Conservation (phyloP, 176 grass and related monocot species). For the Ensete ventricosum region DNA sequence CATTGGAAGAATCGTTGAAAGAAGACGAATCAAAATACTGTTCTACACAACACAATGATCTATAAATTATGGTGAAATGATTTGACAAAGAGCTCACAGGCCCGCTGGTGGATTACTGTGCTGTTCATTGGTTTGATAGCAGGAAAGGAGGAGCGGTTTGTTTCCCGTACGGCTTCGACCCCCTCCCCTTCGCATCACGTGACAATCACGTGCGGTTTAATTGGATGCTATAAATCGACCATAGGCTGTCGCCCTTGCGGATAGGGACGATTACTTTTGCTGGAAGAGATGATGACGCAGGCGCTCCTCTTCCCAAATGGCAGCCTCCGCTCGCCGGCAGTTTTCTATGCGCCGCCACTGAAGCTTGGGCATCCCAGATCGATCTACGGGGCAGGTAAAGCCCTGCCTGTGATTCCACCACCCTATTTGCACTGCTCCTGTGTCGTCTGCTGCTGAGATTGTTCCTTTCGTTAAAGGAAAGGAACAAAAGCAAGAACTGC, state of each 20-base stretch:
- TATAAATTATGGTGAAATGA: not conserved
- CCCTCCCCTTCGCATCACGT: not conserved
- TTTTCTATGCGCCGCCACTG: not conserved
- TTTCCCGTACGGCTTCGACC: too few relatives aligned
- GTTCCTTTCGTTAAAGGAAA: too few relatives aligned
- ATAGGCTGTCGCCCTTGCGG: not conserved
- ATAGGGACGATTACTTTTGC: not conserved
- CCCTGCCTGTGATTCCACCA: not conserved
- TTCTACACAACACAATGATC: not conserved
- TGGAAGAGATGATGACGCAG: not conserved
- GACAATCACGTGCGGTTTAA: not conserved
- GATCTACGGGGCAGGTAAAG: not conserved
- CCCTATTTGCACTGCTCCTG: too few relatives aligned
- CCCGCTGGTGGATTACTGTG: too few relatives aligned
- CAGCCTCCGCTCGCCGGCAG: not conserved
- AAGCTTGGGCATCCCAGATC: not conserved
- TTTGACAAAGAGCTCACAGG: too few relatives aligned
- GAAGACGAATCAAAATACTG: not conserved
- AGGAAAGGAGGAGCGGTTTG: too few relatives aligned
- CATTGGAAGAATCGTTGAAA: constrained; percentile 7
- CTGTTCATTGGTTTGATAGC: too few relatives aligned
- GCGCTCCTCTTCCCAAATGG: constrained; percentile 8
- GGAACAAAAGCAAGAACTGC: too few relatives aligned
- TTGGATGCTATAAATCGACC: not conserved
- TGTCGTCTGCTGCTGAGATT: too few relatives aligned